Percentiles rank a stretch among this genome's conserved stretches.
Evolutionary conservation across 225 moss, liverwort and hornwort species (phyloP).

Genomic region (Pseudoscleropodium purum): DNA sequence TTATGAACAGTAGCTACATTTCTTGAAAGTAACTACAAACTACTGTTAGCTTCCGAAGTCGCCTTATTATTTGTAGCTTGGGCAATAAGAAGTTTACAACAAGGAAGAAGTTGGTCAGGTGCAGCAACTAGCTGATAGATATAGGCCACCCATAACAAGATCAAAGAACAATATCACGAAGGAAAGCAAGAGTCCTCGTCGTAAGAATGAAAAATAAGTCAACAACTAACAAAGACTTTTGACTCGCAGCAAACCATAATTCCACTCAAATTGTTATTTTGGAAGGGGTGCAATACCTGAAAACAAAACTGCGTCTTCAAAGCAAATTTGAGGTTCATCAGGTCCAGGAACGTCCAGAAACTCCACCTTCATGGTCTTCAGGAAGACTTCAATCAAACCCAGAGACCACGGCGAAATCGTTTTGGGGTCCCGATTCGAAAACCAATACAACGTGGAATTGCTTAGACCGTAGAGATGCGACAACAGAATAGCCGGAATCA

Average conservation of each 20-base stretch:
- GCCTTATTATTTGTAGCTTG: neutral
- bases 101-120: neutral
- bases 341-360: slow-evolving; percentile 53
- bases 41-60: neutral
- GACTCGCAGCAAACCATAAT: neutral
- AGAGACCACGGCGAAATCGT: slow-evolving; percentile 72
- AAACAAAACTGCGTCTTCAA: slow-evolving; percentile 89
- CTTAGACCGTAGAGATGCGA: slow-evolving; percentile 72
- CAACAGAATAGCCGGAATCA: slow-evolving; percentile 83
- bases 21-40: neutral
- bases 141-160: neutral
- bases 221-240: neutral
- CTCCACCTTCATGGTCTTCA: slow-evolving; percentile 51
- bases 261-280: neutral
- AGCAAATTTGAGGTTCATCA: slow-evolving; percentile 64
- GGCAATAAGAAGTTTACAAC: neutral
- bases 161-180: neutral
- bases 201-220: neutral
- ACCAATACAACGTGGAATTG: slow-evolving; percentile 77
- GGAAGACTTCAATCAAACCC: slow-evolving; percentile 68
- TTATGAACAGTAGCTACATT: neutral
- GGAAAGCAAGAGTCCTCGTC: neutral
- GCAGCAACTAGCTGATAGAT: neutral
- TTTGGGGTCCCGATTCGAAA: slow-evolving; percentile 49
- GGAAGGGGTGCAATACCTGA: slow-evolving; percentile 40